Conservation (phyloP, 2,329 filamentous ascomycete species). For the Beauveria caledonica region DNA sequence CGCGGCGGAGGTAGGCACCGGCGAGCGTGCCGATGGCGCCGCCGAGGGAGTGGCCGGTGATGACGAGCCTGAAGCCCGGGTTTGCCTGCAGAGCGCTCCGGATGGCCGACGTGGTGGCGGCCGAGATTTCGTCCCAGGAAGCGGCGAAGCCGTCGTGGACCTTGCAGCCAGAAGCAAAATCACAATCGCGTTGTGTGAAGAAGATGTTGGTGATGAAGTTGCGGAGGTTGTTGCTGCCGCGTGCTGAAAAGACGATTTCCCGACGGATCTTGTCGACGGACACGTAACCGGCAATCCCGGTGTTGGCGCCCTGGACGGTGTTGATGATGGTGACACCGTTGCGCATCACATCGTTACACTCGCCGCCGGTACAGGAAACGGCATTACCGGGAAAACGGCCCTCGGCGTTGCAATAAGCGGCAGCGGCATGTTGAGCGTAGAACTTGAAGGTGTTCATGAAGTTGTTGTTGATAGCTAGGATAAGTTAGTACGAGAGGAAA, state of each 20-base stretch:
- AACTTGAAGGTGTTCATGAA: conserved; percentile 33
- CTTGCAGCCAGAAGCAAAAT: conserved; percentile 33
- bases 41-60: conserved; percentile 63
- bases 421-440: conserved; percentile 43
- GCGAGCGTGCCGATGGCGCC: conserved; percentile 55
- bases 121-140: conserved; percentile 48
- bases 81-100: conserved; percentile 33
- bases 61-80: conserved; percentile 45
- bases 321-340: conserved; percentile 35
- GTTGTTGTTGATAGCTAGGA: conserved; percentile 22
- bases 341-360: conserved; percentile 36
- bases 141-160: conserved; percentile 50
- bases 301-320: conserved; percentile 32
- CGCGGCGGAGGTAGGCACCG: conserved; percentile 44
- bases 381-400: conserved; percentile 25
- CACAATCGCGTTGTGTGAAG: conserved; percentile 23
- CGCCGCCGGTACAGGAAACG: conserved; percentile 33
- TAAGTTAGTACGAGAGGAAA: background rate
- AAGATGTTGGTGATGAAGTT: conserved; percentile 54
- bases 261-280: conserved; percentile 38
- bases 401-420: conserved; percentile 46
- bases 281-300: conserved; percentile 43
- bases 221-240: conserved; percentile 48
- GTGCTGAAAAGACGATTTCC: conserved; percentile 52
- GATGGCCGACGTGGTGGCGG: conserved; percentile 34